phyloP scores from a whole-genome alignment of 192 early-diverging fungal genomes.

The Entrophospora sp. region DNA sequence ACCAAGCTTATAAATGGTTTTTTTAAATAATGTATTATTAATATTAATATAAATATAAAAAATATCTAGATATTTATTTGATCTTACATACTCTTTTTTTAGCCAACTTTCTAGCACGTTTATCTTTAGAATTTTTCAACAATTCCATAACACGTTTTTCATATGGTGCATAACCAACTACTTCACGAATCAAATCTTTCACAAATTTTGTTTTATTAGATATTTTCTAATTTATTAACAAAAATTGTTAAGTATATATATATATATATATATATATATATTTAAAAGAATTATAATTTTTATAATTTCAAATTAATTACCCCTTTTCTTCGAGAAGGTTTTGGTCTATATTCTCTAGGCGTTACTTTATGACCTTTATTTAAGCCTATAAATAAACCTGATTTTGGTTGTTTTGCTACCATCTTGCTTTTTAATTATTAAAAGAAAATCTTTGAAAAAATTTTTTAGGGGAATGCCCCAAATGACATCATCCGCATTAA shows the following conservation, averaged over 20 bases:
- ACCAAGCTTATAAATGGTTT: slow-evolving; percentile 59
- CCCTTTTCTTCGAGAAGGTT: slow-evolving; percentile 75
- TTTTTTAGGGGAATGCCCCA: too few species aligned
- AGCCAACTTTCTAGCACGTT: slow-evolving; percentile 97
- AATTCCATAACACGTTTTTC: slow-evolving; percentile 99
- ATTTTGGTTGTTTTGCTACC: slow-evolving; percentile 55
- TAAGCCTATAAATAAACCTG: slow-evolving; percentile 82
- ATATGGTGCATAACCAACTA: slow-evolving; percentile 95
- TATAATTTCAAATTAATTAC: slow-evolving; percentile 43
- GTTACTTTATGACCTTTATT: slow-evolving; percentile 93
- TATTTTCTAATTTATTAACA: slow-evolving; percentile 36
- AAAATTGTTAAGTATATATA: not conserved
- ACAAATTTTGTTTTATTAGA: slow-evolving; percentile 86
- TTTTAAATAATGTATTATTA: not conserved
- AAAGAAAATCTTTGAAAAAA: too few species aligned
- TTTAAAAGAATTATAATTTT: not conserved
- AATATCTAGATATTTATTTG: not conserved
- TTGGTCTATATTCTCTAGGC: slow-evolving; percentile 53
- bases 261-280: not conserved
- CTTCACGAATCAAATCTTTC: slow-evolving; percentile 91
- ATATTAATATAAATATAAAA: not conserved
- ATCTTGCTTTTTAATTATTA: slow-evolving; percentile 29
- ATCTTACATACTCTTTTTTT: slow-evolving; percentile 75
- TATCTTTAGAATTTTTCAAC: slow-evolving; percentile 99
- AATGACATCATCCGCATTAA: too few species aligned